Evolutionary conservation across 2,329 filamentous ascomycete genomes (phyloP), one percentile per base, ranked within the genome.

Genomic region (Penicillium sp.): DNA sequence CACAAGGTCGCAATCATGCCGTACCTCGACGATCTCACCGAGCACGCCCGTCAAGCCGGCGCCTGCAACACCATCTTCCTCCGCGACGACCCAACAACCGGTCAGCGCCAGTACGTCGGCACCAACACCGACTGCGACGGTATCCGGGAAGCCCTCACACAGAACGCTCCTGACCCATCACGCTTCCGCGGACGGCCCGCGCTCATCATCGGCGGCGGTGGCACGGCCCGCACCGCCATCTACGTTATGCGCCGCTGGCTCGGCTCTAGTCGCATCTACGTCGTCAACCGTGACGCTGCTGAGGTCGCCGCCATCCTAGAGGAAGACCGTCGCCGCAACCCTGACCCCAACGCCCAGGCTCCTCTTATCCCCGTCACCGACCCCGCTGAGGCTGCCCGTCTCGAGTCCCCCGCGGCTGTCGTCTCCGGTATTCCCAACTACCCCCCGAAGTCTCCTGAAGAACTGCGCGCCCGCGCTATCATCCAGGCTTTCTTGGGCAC

Each of bases 51-150:
- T 49, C 85, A 87, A 36, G 87, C 92, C 23, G 89, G 90, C 47
- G 90, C 90, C 50, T 87, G 88, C 74, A 93, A 94, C 78, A 94
- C 90, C 0, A 82, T 93, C 51, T 92, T 88, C 76, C 72, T 90
- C 46, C 79, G 82, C 47, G 70, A 72, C 1, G 65, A 71, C 38
- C 61, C 63, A 8, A 45, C 19, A 16, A 72, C 78, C 46, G 80
- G 82, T 50, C 74, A 75, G 34, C 77, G 81, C 19, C 67, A 81
- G 45, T 84, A 84, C 62, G 85, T 88, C 72, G 90, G 90, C 52
- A 88, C 89, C 43, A 93, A 94, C 77, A 93, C 90, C 4, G 90
- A 94, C 73, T 89, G 88, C 58, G 81, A 91, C 55, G 90, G 90
- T 31, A 87, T 93, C 60, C 82, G 88, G 23, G 88, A 92, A 68